phyloP scores from a whole-genome alignment of 495 filamentous ascomycete species.

The Tuber aestivum region DNA sequence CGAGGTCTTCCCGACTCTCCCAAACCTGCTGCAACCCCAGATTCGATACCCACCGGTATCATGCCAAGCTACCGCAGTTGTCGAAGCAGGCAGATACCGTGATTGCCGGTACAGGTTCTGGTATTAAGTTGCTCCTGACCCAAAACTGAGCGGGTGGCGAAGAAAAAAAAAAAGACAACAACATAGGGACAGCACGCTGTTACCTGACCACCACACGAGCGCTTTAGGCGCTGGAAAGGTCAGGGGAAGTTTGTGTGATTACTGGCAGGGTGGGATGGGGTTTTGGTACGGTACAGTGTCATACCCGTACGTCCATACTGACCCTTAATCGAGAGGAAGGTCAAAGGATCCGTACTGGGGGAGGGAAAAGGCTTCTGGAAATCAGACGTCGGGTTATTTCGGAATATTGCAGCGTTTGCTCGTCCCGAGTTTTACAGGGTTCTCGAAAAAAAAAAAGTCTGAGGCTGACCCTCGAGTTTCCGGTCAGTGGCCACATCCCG shows the following conservation, averaged over 20 bases:
- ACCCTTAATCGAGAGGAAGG: not conserved
- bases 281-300: not conserved
- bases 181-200: not conserved
- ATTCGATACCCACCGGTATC: not conserved
- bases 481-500: not conserved
- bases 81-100: not conserved
- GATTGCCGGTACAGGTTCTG: too few relatives aligned
- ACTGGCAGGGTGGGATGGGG: not conserved
- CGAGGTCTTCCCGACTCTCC: not conserved
- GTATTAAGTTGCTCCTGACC: not conserved
- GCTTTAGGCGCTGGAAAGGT: not conserved
- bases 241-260: not conserved
- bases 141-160: not conserved
- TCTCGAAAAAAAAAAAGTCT: not conserved
- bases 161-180: not conserved
- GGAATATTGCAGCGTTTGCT: not conserved
- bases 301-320: not conserved
- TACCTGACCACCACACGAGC: not conserved
- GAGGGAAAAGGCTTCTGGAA: not conserved
- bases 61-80: not conserved
- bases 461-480: not conserved
- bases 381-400: not conserved
- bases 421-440: not conserved
- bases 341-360: not conserved
- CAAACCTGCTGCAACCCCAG: not conserved